Conservation (phyloP, 169 alveolate species). For the Plasmodium coatneyi region DNA sequence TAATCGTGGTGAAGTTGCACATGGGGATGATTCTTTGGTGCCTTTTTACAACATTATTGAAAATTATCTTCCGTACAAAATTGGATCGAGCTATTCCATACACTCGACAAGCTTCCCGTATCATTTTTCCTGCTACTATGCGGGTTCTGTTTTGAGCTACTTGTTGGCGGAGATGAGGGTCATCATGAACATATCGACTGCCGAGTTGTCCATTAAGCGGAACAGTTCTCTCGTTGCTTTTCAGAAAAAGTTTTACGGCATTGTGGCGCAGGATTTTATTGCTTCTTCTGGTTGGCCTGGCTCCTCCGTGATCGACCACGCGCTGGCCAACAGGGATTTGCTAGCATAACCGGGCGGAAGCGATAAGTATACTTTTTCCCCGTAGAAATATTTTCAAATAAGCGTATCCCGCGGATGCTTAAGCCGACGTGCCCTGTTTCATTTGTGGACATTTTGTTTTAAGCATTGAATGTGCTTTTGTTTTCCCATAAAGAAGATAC, state of each 20-base stretch:
- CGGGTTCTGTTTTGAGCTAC: constrained; percentile 70
- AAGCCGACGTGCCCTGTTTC: neutral
- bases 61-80: constrained; percentile 22
- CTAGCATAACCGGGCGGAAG: neutral
- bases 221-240: constrained; percentile 31
- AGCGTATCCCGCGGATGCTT: neutral
- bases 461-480: neutral
- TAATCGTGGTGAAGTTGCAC: neutral
- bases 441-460: neutral
- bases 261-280: neutral
- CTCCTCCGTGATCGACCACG: constrained; percentile 25
- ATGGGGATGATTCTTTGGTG: neutral
- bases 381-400: neutral
- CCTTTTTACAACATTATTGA: constrained; percentile 24
- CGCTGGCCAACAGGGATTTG: neutral
- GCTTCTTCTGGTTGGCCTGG: neutral
- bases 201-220: constrained; percentile 18
- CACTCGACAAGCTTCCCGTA: constrained; percentile 69
- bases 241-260: constrained; percentile 50
- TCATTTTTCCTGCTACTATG: constrained; percentile 62
- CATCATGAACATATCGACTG: neutral
- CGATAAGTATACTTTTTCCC: neutral
- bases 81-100: constrained; percentile 21
- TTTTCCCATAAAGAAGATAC: neutral
- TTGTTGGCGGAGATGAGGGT: constrained; percentile 55